Conservation (phyloP, 2,329 filamentous ascomycete genomes). For the Claviceps monticola region DNA sequence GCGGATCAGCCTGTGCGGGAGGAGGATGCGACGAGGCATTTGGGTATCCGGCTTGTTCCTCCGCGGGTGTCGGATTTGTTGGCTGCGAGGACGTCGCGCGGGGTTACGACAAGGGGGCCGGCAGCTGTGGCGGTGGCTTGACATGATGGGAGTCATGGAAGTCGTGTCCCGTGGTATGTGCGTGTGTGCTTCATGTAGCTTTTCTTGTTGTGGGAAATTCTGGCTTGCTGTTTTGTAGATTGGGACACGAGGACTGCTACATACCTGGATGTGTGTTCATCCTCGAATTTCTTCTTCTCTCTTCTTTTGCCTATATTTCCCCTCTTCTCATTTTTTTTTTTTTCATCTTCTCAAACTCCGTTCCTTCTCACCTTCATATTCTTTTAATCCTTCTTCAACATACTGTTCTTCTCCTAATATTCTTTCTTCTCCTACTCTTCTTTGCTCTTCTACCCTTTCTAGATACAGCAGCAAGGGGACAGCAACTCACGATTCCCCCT, state of each 20-base stretch:
- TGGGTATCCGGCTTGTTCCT: constrained; percentile 4
- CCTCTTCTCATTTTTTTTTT: background rate
- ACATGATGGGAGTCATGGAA: background rate
- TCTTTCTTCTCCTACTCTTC: background rate
- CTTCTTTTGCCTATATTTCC: background rate
- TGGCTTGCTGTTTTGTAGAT: too few relatives aligned
- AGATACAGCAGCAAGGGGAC: too few relatives aligned
- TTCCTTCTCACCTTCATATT: background rate
- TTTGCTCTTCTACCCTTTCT: background rate
- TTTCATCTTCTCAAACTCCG: background rate
- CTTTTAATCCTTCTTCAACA: background rate
- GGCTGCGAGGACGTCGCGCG: background rate
- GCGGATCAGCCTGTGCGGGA: background rate
- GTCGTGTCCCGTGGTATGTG: too few relatives aligned
- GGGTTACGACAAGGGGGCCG: background rate
- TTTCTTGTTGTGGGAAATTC: too few relatives aligned
- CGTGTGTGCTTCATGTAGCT: too few relatives aligned
- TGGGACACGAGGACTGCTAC: too few relatives aligned
- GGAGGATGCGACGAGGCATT: background rate
- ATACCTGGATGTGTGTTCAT: too few relatives aligned
- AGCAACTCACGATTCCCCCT: too few relatives aligned
- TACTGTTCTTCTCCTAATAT: background rate
- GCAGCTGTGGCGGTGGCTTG: background rate
- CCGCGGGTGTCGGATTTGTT: background rate
- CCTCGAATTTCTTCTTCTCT: background rate